Evolutionary conservation across 2,329 filamentous ascomycete species (phyloP), one percentile per base, ranked within the genome.

Genomic region (Trichophyton verrucosum): DNA sequence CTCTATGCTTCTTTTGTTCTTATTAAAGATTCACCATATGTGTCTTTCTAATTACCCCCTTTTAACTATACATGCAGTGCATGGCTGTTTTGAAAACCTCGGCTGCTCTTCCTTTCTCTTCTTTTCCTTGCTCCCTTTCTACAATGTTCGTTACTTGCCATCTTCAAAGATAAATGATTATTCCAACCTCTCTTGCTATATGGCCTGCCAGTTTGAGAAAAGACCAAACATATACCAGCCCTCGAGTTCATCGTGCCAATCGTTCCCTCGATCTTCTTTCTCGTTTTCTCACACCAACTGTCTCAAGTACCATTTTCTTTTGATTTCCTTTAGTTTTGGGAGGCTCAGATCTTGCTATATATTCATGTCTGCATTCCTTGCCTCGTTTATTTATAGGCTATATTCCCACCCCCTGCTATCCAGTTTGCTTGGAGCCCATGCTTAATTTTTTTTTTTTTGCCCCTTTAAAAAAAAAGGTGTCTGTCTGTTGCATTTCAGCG

Each of bases 11-110:
- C 59, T 33, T 17, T 44, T 60, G 40, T 46, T 42, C 30, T 42
- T 57, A 51, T 51, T 51, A 27, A 51, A 24, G 20, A 51, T 51
- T 51, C 46, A n/a, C 46, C 46, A 24, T 51, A 51, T 22, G 20
- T 51, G 46, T 51, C 57, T 61, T 61, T 57, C 40, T 53, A 40
- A 40, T 49, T 51, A 7, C 17, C 49, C 24, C 46, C 11, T 46
- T 46, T 44, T 58, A 38, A 38, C 33, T 38, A 13, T 38, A 24
- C 20, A 58, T 40, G 40, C 38, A 27, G 56, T 58, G 56, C 51
- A 55, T 55, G 33, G 33, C 40, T 27, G 22, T n/a, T 44, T 42
- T 44, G 40, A 44, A 44, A 44, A 20, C 40, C n/a, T 44, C 40
- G 8, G 40, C n/a, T 17, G n/a, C 40, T 44, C n/a, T 44, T 38